These are phyloP conservation scores for Candida jianshihensis DNA, from an alignment of 805 yeast species.

Conservation along the genomic window DNA sequence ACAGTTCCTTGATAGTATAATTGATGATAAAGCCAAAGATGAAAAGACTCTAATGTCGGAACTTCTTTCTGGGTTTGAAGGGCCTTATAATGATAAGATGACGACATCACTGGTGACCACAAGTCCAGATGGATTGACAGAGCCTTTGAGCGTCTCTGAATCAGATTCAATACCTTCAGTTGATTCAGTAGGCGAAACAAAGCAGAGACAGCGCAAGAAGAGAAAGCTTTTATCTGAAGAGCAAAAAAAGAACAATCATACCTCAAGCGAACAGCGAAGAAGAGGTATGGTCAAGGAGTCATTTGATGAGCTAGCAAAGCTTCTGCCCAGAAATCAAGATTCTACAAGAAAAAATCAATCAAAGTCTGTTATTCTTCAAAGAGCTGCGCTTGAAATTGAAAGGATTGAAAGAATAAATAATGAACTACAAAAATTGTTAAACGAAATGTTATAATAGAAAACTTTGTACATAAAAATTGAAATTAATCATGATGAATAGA, in stretches of 20 bases:
- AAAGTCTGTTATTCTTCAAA: constrained; percentile 18
- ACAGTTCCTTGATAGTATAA: constrained; percentile 23
- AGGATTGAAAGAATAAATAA: constrained; percentile 9
- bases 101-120: not conserved
- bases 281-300: constrained; percentile 20
- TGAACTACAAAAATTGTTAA: constrained; percentile 8
- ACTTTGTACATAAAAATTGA: too few species aligned
- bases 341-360: constrained; percentile 10
- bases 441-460: too few species aligned
- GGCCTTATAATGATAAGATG: too few species aligned
- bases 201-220: constrained; percentile 11
- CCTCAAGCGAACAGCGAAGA: constrained; percentile 21
- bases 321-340: constrained; percentile 9
- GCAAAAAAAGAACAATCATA: constrained; percentile 21
- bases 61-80: too few species aligned
- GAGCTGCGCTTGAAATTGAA: constrained; percentile 17
- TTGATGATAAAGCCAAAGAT: constrained; percentile 15
- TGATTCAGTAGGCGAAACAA: too few species aligned
- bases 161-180: not conserved
- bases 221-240: constrained; percentile 18
- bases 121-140: too few species aligned
- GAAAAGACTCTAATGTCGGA: too few species aligned
- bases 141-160: too few species aligned
- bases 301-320: constrained; percentile 12
- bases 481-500: too few species aligned